These are phyloP conservation scores for Hypoxylon sp. DNA, from an alignment of 2,329 filamentous ascomycete genomes.

Conservation along the genomic window DNA sequence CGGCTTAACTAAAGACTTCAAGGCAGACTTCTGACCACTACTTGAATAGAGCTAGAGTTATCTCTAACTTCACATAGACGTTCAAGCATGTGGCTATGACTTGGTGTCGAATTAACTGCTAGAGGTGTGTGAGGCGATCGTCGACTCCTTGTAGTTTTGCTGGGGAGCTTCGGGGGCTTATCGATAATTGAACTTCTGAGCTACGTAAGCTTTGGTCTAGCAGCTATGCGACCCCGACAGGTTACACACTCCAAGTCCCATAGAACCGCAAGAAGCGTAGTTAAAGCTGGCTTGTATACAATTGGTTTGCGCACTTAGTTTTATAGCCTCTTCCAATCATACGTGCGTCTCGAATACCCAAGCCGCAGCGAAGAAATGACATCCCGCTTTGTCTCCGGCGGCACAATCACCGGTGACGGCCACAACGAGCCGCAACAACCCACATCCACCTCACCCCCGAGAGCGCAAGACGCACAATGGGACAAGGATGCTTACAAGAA, in stretches of 20 bases:
- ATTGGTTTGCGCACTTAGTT: background rate
- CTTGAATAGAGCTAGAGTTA: background rate
- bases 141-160: background rate
- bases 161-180: slow-evolving; percentile 11
- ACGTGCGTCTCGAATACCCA: background rate
- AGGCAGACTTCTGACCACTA: background rate
- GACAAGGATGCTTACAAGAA: slow-evolving; percentile 44
- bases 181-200: slow-evolving; percentile 25
- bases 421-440: slow-evolving; percentile 7
- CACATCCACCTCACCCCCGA: slow-evolving; percentile 26
- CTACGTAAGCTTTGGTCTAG: background rate
- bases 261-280: background rate
- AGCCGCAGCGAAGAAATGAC: slow-evolving; percentile 58
- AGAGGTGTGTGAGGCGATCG: background rate
- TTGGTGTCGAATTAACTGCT: background rate
- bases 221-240: background rate
- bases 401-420: slow-evolving; percentile 62
- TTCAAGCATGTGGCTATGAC: background rate
- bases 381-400: slow-evolving; percentile 69
- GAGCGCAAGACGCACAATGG: slow-evolving; percentile 48
- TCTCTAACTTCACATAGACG: background rate
- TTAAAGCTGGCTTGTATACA: background rate
- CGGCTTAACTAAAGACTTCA: background rate
- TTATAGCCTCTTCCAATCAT: background rate
- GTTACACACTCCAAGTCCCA: background rate